A percentile compares a stretch with the other conserved stretches of the same genome.
Conservation (phyloP, 2,329 filamentous ascomycete species). For the Hysterium pulicare region DNA sequence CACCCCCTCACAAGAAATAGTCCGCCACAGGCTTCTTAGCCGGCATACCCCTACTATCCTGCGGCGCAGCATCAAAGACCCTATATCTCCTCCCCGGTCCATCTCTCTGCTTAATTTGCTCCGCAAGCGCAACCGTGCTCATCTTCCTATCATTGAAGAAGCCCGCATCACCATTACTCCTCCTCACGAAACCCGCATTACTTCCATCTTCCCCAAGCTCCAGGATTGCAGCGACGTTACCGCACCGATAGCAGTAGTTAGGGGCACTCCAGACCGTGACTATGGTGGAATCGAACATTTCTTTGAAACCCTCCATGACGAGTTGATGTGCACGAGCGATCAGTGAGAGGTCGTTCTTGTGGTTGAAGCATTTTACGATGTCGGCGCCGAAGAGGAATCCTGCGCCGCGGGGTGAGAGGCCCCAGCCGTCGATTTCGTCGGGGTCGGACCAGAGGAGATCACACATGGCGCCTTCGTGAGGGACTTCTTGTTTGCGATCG, state of each 20-base stretch:
- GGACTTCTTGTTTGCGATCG: constrained; percentile 96
- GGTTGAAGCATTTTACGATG: constrained; percentile 94
- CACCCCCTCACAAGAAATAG: constrained; percentile 68
- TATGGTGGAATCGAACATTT: constrained; percentile 95
- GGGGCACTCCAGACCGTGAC: constrained; percentile 94
- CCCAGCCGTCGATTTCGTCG: constrained; percentile 97
- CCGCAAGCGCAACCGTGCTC: constrained; percentile 40
- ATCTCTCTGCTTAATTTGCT: constrained; percentile 41
- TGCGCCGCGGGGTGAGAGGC: constrained; percentile 85
- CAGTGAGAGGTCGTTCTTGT: constrained; percentile 85
- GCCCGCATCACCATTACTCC: constrained; percentile 66
- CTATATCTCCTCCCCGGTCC: constrained; percentile 88
- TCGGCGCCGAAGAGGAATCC: constrained; percentile 94
- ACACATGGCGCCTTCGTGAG: constrained; percentile 98
- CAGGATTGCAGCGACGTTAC: constrained; percentile 77
- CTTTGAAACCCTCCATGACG: constrained; percentile 99
- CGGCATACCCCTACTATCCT: constrained; percentile 95
- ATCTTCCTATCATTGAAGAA: constrained; percentile 35
- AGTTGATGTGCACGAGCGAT: constrained; percentile 95
- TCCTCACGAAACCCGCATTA: constrained; percentile 45
- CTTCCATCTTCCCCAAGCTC: constrained; percentile 82
- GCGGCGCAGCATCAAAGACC: constrained; percentile 94
- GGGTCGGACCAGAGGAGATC: constrained; percentile 97
- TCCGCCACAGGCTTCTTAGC: constrained; percentile 97
- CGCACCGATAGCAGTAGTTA: constrained; percentile 60